Evolutionary conservation across 768 basidiomycete genomes (phyloP).

Genomic region (Porpolomopsis calyptriformis): DNA sequence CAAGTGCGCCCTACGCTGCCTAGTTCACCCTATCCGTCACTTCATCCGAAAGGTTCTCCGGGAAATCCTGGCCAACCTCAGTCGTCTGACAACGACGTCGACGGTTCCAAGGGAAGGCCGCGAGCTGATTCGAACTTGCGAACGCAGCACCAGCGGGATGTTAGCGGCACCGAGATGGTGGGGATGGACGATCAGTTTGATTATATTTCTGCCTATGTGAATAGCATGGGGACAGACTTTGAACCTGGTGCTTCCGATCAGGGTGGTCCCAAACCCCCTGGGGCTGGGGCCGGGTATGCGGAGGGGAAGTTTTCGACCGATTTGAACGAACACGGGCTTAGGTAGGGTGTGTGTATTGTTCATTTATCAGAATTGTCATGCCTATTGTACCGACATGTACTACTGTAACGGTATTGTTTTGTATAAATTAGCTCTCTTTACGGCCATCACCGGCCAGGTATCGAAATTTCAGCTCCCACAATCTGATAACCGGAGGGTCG

Average conservation of each 20-base stretch:
- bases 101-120: constrained; percentile 5
- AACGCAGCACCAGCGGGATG: neutral
- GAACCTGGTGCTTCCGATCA: constrained; percentile 6
- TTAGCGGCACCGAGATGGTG: neutral
- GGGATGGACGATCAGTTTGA: constrained; percentile 44
- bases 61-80: constrained; percentile 4
- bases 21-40: constrained; percentile 31
- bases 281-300: constrained; percentile 25
- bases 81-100: constrained; percentile 7
- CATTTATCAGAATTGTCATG: too few relatives aligned
- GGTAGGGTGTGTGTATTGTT: neutral
- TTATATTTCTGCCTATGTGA: constrained; percentile 47
- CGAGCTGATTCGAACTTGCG: neutral
- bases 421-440: too few relatives aligned
- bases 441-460: too few relatives aligned
- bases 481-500: too few relatives aligned
- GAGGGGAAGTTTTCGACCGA: constrained; percentile 38
- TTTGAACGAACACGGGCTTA: constrained; percentile 22
- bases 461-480: too few relatives aligned
- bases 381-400: too few relatives aligned
- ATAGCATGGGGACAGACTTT: constrained; percentile 13
- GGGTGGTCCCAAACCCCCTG: constrained; percentile 5
- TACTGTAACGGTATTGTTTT: too few relatives aligned
- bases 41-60: constrained; percentile 2
- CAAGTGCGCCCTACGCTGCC: constrained; percentile 28